Evolutionary conservation across 305 asterid species (phyloP).

Genomic region (Rubia balearica): DNA sequence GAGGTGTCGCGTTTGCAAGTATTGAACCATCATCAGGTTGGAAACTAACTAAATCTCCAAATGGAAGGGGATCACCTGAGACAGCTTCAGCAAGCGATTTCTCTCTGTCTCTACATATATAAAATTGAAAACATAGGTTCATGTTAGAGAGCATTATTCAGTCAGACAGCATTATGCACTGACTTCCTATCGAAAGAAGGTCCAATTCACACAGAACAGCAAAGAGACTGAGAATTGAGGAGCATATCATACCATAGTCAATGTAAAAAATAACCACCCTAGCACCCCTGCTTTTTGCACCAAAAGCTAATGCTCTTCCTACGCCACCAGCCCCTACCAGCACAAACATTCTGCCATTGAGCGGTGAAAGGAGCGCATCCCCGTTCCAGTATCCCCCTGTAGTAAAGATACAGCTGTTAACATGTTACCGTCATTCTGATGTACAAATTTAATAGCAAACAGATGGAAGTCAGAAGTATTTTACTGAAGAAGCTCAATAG

Average conservation of each 20-base stretch:
- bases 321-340: constrained; percentile 81
- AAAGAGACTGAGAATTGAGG: background rate
- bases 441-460: background rate
- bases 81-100: constrained; percentile 52
- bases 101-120: constrained; percentile 41
- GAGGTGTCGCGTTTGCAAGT: constrained; percentile 64
- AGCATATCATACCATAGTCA: constrained; percentile 33
- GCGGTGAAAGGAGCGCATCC: constrained; percentile 27
- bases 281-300: constrained; percentile 59
- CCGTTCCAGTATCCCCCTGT: constrained; percentile 24
- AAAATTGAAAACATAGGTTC: background rate
- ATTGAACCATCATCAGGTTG: constrained; percentile 52
- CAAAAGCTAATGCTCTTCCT: constrained; percentile 69
- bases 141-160: background rate
- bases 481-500: background rate
- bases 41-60: constrained; percentile 34
- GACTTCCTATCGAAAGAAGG: background rate
- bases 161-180: background rate
- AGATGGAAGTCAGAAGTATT: background rate
- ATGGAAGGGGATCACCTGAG: constrained; percentile 44
- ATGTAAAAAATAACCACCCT: constrained; percentile 50
- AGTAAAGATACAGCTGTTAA: constrained; percentile 7
- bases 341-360: constrained; percentile 41
- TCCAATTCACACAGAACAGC: background rate
- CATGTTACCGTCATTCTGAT: constrained; percentile 1